Base-by-base conservation (phyloP, 2,329 filamentous ascomycete species). In the Stachybotrys echinatus region DNA sequence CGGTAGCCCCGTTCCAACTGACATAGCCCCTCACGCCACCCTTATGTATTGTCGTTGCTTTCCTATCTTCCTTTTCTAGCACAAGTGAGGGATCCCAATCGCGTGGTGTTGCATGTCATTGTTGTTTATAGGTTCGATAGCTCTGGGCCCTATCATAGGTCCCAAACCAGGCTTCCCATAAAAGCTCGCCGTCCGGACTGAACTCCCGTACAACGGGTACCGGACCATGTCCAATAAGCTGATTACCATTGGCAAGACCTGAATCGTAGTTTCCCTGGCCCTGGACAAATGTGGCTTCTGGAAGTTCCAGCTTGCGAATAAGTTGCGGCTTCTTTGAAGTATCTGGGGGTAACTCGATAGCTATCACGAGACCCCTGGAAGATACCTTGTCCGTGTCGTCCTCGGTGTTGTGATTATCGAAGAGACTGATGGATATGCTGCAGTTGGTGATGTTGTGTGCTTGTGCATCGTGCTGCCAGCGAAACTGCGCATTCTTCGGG, bases 401-500 rank as follows among this genome's bases (percentile, higher is more conserved):
- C 0, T 52, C 40, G 2, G 45, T 61, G 23, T 68, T 68, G 42
- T 61, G 65, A 42, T 70, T 70, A 57, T 70, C 65, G 38, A 67
- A 67, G 31, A 70, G 50, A 47, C 61, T 67, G 12, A 70, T 53
- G 1, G 54, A 51, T 21, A 65, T 53, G 14, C 50, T 55, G 18
- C 50, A 42, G 1, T 55, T 56, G 0, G 54, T 54, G 1, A 59
- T 53, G 6, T 58, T 55, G 6, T 59, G 53, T 14, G 61, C 60
- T 0, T 63, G 64, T 12, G 64, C 67, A 18, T 69, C 58, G 46
- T 68, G 68, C 52, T 69, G 65, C 55, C 66, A 70, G 6, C 59
- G 60, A 52, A 70, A 70, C 18, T 57, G 56, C 8, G 58, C 63
- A n/a, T 65, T 47, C 5, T 52, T 20, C 1, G 58, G 58, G 5